Evolutionary conservation across 176 grass and related monocot species (phyloP), one percentile per base, ranked within the genome.

Genomic region (Lolium perenne): DNA sequence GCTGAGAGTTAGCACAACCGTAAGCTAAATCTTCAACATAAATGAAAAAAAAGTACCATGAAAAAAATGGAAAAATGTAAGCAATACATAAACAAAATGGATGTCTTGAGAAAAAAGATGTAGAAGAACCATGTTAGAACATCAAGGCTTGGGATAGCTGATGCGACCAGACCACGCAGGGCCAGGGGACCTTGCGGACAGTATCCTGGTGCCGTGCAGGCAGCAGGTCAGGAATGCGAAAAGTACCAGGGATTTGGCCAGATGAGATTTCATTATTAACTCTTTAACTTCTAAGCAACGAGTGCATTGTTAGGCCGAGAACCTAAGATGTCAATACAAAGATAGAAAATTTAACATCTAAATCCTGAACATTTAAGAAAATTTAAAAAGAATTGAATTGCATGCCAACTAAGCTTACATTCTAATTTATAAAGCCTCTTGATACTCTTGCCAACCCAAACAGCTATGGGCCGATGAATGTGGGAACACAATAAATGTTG

Each of bases 261-360:
- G 38, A 70, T 43, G 67, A 70, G 38, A 18, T 70, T 70, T 70
- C 65, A 43, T 41, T 70, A 69, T 40, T 70, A 70, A 70, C 43
- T 70, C 38, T 20, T 70, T 43, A 70, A 70, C 67, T 70, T 38
- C 38, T 70, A 70, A 69, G 65, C 7, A 69, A 69, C 35, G 8
- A 41, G 35, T 9, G 66, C 17, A 16, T 69, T 17, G 4, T 69
- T 69, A 63, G 9, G 26, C 26, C 25, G 60, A 23, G 22, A 26
- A 63, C 60, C 35, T 69, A 69, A 9, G 35, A 38, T 38, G 32
- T 38, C 29, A 68, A 67, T 2, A 40, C 38, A 4, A 38, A 18
- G 14, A 40, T 68, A 38, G 8, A 68, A 32, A 68, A 18, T 15
- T 32, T 38, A 67, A 35, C 64, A 69, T 41, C 35, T 17, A 68